Percentiles rank a stretch among this genome's conserved stretches.
Conservation (phyloP, 441 rosid species). For the Pelargonium myrrhifolium region DNA sequence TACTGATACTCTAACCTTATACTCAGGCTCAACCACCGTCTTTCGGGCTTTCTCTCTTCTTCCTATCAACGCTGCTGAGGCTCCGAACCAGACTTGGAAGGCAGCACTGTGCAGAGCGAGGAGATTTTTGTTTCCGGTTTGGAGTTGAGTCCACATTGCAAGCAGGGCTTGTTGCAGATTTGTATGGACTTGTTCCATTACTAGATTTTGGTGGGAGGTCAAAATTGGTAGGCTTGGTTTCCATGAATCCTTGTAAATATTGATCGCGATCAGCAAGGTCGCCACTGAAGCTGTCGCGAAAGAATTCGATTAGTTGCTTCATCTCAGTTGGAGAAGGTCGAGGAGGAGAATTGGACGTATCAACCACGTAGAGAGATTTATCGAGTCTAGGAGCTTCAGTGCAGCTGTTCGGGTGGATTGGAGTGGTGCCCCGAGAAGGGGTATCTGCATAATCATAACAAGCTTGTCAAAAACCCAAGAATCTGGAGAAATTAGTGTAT, state of each 20-base stretch:
- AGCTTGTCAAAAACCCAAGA: constrained; percentile 4
- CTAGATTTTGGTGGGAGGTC: constrained; percentile 18
- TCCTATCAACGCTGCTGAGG: constrained; percentile 41
- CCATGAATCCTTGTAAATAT: constrained; percentile 13
- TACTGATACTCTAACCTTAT: neutral
- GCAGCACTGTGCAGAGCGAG: constrained; percentile 37
- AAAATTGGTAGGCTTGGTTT: constrained; percentile 14
- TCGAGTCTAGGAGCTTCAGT: constrained; percentile 17
- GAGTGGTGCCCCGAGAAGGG: constrained; percentile 31
- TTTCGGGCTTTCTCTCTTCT: constrained; percentile 17
- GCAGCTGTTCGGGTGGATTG: constrained; percentile 30
- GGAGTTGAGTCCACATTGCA: neutral
- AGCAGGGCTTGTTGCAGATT: constrained; percentile 7
- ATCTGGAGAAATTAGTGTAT: neutral
- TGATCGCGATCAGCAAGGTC: constrained; percentile 11
- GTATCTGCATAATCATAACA: constrained; percentile 27
- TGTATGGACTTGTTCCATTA: constrained; percentile 17
- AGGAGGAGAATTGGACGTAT: constrained; percentile 15
- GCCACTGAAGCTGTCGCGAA: constrained; percentile 33
- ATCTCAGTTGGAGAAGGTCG: constrained; percentile 33
- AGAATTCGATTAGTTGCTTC: constrained; percentile 52
- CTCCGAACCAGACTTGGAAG: constrained; percentile 41
- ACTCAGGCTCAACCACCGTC: neutral
- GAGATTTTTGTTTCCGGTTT: constrained; percentile 24
- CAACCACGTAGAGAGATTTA: constrained; percentile 12